A percentile compares a stretch with the other conserved stretches of the same genome.
Evolutionary conservation across 495 filamentous ascomycete species (phyloP).

Genomic region (Hypomontagnella submonticulosa): DNA sequence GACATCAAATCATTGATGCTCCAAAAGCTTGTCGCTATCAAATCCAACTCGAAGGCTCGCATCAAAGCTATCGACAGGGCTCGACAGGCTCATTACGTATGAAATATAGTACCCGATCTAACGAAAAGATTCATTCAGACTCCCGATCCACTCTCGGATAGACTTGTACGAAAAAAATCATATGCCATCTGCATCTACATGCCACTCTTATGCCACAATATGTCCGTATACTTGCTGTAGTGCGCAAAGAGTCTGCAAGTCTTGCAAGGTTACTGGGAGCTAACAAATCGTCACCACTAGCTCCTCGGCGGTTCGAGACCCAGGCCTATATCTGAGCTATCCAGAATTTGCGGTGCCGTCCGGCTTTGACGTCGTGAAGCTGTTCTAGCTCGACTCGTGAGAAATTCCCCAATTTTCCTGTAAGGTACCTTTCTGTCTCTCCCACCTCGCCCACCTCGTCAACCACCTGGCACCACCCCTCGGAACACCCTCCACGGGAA

Average conservation of each 20-base stretch:
- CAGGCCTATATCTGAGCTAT: not conserved
- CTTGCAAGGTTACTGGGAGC: conserved; percentile 16
- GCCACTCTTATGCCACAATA: conserved; percentile 3
- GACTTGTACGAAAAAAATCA: conserved; percentile 14
- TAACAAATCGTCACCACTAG: conserved; percentile 35
- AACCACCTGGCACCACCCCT: conserved; percentile 10
- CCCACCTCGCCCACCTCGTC: too few relatives aligned
- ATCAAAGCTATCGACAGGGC: conserved; percentile 20
- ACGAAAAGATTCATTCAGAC: conserved; percentile 11
- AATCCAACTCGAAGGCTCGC: conserved; percentile 18
- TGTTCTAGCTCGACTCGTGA: conserved; percentile 9
- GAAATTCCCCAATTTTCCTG: conserved; percentile 38
- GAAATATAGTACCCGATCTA: conserved; percentile 15
- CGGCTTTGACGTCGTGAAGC: conserved; percentile 34
- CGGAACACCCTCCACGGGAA: conserved; percentile 31
- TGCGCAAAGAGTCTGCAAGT: conserved; percentile 3
- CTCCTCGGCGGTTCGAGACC: conserved; percentile 31
- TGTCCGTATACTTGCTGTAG: conserved; percentile 13
- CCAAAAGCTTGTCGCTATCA: conserved; percentile 26
- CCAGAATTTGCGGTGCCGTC: conserved; percentile 24
- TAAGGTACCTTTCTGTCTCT: conserved; percentile 37
- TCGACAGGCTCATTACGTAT: conserved; percentile 38
- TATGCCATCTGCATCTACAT: conserved; percentile 7
- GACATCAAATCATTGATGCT: conserved; percentile 2
- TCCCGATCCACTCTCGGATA: conserved; percentile 20